Evolutionary conservation across 768 basidiomycete genomes (phyloP).

Genomic region (Tephrocybe rancida): DNA sequence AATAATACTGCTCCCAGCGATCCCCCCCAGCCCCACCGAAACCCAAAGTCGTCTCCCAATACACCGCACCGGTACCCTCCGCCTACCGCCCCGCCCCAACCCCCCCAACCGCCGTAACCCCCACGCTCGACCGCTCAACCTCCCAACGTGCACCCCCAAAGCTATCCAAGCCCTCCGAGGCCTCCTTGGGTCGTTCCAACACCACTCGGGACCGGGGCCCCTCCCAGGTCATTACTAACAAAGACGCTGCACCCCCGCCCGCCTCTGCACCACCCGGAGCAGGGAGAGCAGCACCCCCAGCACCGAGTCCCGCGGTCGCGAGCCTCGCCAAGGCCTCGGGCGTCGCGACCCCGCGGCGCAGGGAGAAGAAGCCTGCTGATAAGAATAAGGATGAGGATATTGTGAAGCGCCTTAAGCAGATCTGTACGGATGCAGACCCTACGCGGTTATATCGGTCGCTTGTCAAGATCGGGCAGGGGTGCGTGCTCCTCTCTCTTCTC

Average conservation of each 20-base stretch:
- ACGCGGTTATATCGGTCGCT: constrained; percentile 90
- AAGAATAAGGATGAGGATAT: constrained; percentile 87
- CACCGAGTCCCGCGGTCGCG: constrained; percentile 64
- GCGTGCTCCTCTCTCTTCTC: constrained; percentile 31
- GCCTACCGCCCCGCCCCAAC: constrained; percentile 79
- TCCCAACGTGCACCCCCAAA: constrained; percentile 78
- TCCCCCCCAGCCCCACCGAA: constrained; percentile 55
- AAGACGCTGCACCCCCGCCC: too few relatives aligned
- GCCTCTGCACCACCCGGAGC: constrained; percentile 27
- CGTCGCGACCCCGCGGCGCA: constrained; percentile 80
- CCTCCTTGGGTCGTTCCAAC: constrained; percentile 63
- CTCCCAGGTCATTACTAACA: too few relatives aligned
- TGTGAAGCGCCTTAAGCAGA: constrained; percentile 86
- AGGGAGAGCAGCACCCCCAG: constrained; percentile 44
- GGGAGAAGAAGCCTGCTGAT: constrained; percentile 82
- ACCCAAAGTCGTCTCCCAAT: constrained; percentile 32
- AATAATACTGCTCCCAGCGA: constrained; percentile 30
- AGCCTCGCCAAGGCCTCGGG: constrained; percentile 69
- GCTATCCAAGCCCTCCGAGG: constrained; percentile 45
- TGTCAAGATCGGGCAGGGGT: constrained; percentile 99
- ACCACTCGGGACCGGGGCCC: constrained; percentile 68
- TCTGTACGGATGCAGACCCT: constrained; percentile 98
- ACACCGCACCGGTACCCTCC: constrained; percentile 43
- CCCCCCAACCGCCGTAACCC: constrained; percentile 63
- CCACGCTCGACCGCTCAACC: constrained; percentile 83